phyloP scores from a whole-genome alignment of 2,329 filamentous ascomycete genomes.

The Pseudocercospora eumusae region DNA sequence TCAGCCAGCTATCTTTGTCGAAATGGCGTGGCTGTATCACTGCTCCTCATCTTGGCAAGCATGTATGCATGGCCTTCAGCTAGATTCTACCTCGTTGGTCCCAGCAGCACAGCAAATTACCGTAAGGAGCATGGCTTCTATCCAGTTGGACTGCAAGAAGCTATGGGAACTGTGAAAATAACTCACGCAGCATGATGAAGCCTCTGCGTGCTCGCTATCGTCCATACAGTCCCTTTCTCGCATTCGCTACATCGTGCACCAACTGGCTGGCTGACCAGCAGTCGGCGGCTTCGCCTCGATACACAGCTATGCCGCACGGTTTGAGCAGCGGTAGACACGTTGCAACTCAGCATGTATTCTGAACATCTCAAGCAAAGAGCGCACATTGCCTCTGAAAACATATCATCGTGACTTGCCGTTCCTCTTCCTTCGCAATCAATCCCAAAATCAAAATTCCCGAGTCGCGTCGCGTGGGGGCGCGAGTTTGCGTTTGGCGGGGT shows the following conservation, averaged over 20 bases:
- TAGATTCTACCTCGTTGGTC: background rate
- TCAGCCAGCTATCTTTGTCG: no score
- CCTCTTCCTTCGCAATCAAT: background rate
- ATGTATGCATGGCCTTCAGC: background rate
- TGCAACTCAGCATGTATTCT: no score
- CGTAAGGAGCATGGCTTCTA: background rate
- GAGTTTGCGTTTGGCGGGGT: background rate
- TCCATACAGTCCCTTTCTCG: no score
- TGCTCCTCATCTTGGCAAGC: background rate
- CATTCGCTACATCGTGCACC: no score
- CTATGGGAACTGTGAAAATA: background rate
- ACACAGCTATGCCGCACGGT: no score
- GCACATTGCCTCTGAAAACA: background rate
- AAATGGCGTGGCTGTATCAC: no score
- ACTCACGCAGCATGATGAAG: background rate
- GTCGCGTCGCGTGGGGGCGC: background rate
- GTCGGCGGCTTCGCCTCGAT: no score
- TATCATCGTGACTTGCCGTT: background rate
- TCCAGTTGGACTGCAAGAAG: background rate
- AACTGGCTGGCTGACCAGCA: no score
- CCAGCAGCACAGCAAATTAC: background rate
- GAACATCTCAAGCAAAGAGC: background rate
- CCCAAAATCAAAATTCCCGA: background rate
- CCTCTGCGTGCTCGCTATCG: background rate
- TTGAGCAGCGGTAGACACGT: no score